These are phyloP conservation scores for Volvox carteri DNA, from an alignment of 163 green algal species.

Conservation along the genomic window DNA sequence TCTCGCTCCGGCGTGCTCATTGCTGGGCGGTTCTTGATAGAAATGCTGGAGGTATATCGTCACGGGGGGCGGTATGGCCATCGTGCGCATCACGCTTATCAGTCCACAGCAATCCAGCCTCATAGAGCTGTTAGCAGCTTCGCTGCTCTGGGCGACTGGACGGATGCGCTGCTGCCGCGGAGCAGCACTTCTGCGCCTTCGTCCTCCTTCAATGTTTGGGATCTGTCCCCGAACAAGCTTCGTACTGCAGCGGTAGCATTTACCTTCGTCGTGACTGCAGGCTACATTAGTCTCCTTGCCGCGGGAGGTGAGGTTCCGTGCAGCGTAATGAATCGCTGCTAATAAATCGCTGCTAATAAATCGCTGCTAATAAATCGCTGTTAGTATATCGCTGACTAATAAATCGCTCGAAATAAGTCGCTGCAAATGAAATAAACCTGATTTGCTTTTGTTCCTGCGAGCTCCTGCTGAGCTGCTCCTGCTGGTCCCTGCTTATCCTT, in stretches of 20 bases:
- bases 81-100: neutral
- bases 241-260: slow-evolving; percentile 51
- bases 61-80: neutral
- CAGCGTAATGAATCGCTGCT: too few species aligned
- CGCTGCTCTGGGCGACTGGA: slow-evolving; percentile 36
- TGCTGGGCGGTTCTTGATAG: neutral
- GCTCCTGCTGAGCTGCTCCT: too few species aligned
- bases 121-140: neutral
- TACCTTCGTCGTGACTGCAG: slow-evolving; percentile 55
- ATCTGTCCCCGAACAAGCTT: slow-evolving; percentile 54
- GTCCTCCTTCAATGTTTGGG: slow-evolving; percentile 43
- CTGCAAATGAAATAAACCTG: too few species aligned
- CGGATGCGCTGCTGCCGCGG: slow-evolving; percentile 33
- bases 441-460: too few species aligned
- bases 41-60: slow-evolving; percentile 48
- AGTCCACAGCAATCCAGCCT: neutral
- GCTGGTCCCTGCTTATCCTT: too few species aligned
- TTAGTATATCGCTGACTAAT: too few species aligned
- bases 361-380: too few species aligned
- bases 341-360: too few species aligned
- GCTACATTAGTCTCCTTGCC: slow-evolving; percentile 58
- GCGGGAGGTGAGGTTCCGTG: slow-evolving; percentile 25
- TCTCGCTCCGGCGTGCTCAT: too few species aligned
- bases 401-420: too few species aligned
- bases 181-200: neutral